Percentiles rank a stretch among this genome's conserved stretches.
Evolutionary conservation across 2,329 filamentous ascomycete genomes (phyloP).

Genomic region (Penicillium hordei): DNA sequence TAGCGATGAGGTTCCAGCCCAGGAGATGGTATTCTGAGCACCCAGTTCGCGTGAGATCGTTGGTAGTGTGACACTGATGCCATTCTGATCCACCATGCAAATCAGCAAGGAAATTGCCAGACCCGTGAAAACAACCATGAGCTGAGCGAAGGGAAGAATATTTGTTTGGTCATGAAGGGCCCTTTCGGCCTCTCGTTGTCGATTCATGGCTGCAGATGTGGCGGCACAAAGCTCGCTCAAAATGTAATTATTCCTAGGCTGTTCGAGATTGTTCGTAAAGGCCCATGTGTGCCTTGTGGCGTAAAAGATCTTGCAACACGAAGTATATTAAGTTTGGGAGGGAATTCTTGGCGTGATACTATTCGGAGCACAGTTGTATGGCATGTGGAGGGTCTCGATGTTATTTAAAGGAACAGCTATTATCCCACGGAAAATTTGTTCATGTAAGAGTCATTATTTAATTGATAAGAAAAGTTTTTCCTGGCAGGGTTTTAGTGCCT

Average conservation of each 20-base stretch:
- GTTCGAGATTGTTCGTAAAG: background rate
- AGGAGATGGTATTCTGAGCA: slow-evolving; percentile 57
- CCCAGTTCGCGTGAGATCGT: slow-evolving; percentile 52
- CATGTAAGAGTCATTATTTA: slow-evolving; percentile 11
- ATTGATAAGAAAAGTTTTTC: slow-evolving; percentile 9
- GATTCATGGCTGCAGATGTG: slow-evolving; percentile 26
- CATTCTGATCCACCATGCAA: slow-evolving; percentile 59
- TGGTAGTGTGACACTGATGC: slow-evolving; percentile 55
- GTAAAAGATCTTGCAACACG: background rate
- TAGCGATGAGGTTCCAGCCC: slow-evolving; percentile 69
- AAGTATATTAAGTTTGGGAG: slow-evolving; percentile 2
- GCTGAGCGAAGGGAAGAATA: slow-evolving; percentile 52
- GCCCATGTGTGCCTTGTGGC: background rate
- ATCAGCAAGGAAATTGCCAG: slow-evolving; percentile 56
- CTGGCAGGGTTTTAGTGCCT: slow-evolving; percentile 8
- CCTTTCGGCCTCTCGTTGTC: slow-evolving; percentile 44
- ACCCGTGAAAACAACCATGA: slow-evolving; percentile 50
- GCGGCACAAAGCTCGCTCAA: background rate
- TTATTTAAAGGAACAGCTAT: background rate
- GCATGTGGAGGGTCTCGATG: background rate
- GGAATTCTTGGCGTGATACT: slow-evolving; percentile 9
- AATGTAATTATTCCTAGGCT: background rate
- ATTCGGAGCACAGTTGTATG: background rate
- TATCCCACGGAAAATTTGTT: background rate
- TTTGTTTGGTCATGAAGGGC: slow-evolving; percentile 58